phyloP scores from a whole-genome alignment of 177 flowering plant genomes.

The Vitis hybrid region DNA sequence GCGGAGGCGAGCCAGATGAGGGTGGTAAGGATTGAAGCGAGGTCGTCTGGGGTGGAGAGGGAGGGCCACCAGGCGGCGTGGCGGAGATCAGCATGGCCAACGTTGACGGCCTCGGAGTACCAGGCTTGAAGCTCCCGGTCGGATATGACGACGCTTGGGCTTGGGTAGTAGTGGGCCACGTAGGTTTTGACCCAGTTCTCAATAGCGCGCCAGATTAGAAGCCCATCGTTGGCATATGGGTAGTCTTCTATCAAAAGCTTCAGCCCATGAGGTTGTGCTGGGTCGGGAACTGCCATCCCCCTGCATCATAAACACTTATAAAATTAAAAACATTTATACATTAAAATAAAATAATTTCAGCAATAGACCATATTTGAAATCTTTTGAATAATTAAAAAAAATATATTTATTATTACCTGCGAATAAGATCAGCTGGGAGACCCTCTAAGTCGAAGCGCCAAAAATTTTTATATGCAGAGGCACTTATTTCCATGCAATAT shows the following conservation, averaged over 20 bases:
- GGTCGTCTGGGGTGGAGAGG: conserved; percentile 38
- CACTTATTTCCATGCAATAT: conserved; percentile 88
- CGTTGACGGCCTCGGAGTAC: conserved; percentile 78
- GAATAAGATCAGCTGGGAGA: conserved; percentile 89
- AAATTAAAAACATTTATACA: not conserved
- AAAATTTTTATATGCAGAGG: conserved; percentile 59
- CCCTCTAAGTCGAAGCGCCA: conserved; percentile 94
- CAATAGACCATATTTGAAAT: too few species aligned
- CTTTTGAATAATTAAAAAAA: too few species aligned
- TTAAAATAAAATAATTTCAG: too few species aligned
- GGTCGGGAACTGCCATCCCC: conserved; percentile 84
- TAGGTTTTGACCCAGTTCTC: conserved; percentile 74
- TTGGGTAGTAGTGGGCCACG: conserved; percentile 74
- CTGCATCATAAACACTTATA: conserved; percentile 26
- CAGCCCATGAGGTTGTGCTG: conserved; percentile 75
- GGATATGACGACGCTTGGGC: conserved; percentile 31
- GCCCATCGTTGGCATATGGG: conserved; percentile 90
- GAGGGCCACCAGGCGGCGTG: conserved; percentile 82
- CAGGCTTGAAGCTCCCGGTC: conserved; percentile 88
- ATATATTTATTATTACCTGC: conserved; percentile 40
- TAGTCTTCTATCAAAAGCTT: conserved; percentile 78
- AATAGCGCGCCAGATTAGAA: conserved; percentile 82
- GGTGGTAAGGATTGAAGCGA: conserved; percentile 69
- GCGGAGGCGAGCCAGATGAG: conserved; percentile 93
- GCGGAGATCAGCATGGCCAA: conserved; percentile 80